Base-by-base conservation (phyloP, 345 rosid species). In the Hibiscus syriacus region DNA sequence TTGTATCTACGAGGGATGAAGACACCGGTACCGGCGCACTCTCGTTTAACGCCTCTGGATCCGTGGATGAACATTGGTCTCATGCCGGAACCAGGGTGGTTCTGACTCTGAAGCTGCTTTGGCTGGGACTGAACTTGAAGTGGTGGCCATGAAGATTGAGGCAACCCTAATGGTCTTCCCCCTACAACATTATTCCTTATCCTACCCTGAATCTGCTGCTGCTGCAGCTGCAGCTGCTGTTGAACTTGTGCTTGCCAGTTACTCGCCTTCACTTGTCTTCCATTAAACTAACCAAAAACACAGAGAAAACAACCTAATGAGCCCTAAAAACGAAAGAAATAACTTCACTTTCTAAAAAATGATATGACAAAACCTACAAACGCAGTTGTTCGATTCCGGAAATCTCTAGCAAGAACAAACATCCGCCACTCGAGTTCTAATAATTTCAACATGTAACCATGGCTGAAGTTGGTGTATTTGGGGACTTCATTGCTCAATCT, bases 11-110 rank as follows among this genome's bases (percentile, higher is more conserved):
- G 87, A 45, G 98, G 98, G 67, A 93, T 71, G 82, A 93, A 93
- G 12, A 93, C 98, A 27, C 97, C 97, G 27, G 98, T 93, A 7
- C 98, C 98, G 2, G 83, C 50, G 16, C 84, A 80, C 43, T 81
- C 77, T 11, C 74, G 70, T 72, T 78, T 87, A 14, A 60, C 78
- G 7, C 71, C 70, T 3, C 55, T 77, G 36, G 82, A 71, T 66
- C 86, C 84, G 14, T 72, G 43, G 2, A 71, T 64, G 16, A 76
- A 73, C 13, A 73, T 68, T 27, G 83, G 58, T 49, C 77, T 72
- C 66, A 56, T 71, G 55, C 68, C 52, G 2, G 72, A 11, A 20
- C 58, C 20, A 34, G 46, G 36, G n/a, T 60, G 74, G 0, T 32
- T 70, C 3, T 70, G n/a, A n/a, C n/a, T n/a, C n/a, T n/a, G 76